phyloP scores from a whole-genome alignment of 495 filamentous ascomycete genomes.

The Aspergillus sparsus region DNA sequence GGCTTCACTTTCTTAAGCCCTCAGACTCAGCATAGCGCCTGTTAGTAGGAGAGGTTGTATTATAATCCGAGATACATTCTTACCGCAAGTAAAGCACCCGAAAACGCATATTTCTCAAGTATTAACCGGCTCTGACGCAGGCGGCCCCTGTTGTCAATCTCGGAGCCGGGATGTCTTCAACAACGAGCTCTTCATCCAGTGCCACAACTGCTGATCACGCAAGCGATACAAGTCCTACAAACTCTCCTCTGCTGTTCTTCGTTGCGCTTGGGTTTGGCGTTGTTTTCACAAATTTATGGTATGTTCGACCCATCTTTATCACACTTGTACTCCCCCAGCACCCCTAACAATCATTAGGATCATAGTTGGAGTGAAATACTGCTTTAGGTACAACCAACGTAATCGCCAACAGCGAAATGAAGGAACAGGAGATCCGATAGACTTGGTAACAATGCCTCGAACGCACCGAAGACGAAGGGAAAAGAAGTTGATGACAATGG shows the following conservation, averaged over 20 bases:
- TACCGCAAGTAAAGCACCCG: background rate
- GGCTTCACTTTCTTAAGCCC: slow-evolving; percentile 6
- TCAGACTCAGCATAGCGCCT: background rate
- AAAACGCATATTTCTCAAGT: no score
- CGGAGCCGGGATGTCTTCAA: slow-evolving; percentile 27
- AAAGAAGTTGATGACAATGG: slow-evolving; percentile 98
- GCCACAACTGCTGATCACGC: slow-evolving; percentile 23
- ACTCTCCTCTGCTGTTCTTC: slow-evolving; percentile 91
- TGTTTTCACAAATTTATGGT: slow-evolving; percentile 99
- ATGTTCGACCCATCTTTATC: slow-evolving; percentile 28
- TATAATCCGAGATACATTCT: background rate
- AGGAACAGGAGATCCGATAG: slow-evolving; percentile 84
- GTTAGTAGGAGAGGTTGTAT: background rate
- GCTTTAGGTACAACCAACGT: slow-evolving; percentile 95
- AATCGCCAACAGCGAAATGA: slow-evolving; percentile 76
- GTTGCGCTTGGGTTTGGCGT: slow-evolving; percentile 97
- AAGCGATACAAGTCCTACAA: slow-evolving; percentile 58
- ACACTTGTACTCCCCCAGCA: slow-evolving; percentile 3
- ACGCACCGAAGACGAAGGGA: slow-evolving; percentile 81
- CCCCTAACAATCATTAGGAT: slow-evolving; percentile 64
- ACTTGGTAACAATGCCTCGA: slow-evolving; percentile 75
- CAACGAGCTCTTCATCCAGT: slow-evolving; percentile 26
- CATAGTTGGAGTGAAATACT: slow-evolving; percentile 99
- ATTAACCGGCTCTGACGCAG: no score
- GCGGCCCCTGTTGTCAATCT: background rate